A percentile compares a stretch with the other conserved stretches of the same genome.
These are phyloP conservation scores for Tilletiaria anomala DNA, from an alignment of 1,284 basidiomycete species.

Conservation along the genomic window DNA sequence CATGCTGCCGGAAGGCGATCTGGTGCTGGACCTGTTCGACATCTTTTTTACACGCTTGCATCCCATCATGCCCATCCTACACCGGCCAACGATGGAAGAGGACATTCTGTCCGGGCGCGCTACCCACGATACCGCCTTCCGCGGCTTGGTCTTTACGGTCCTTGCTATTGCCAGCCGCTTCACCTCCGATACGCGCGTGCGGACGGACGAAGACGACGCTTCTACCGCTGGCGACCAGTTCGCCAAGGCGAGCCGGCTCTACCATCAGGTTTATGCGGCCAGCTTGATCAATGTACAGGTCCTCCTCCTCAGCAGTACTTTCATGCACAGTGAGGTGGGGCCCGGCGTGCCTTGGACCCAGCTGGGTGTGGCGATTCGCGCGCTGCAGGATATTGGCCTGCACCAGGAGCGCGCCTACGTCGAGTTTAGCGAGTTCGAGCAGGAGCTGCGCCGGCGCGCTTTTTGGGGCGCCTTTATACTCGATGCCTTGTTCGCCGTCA, in stretches of 20 bases:
- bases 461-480: constrained; percentile 31
- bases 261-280: constrained; percentile 28
- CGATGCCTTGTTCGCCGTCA: constrained; percentile 22
- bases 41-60: constrained; percentile 19
- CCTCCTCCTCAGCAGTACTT: constrained; percentile 21
- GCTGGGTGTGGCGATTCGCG: constrained; percentile 27
- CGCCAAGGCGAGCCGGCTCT: constrained; percentile 25
- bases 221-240: constrained; percentile 27
- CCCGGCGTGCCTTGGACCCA: constrained; percentile 25
- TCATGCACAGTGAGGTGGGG: constrained; percentile 24
- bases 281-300: constrained; percentile 31
- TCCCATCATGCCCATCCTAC: constrained; percentile 28
- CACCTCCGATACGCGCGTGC: constrained; percentile 16
- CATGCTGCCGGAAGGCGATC: constrained; percentile 15
- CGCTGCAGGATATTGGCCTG: constrained; percentile 25
- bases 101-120: constrained; percentile 18
- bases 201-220: constrained; percentile 16
- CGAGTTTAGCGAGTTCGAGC: constrained; percentile 22
- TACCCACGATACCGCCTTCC: constrained; percentile 23
- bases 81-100: constrained; percentile 16
- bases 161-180: constrained; percentile 26
- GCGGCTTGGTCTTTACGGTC: constrained; percentile 28
- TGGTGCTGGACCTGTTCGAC: constrained; percentile 14
- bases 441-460: constrained; percentile 17
- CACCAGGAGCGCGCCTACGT: constrained; percentile 26